Percentiles rank a stretch among this genome's conserved stretches.
Conservation (phyloP, 2,329 filamentous ascomycete species). For the Chrysoporthe austroafricana region DNA sequence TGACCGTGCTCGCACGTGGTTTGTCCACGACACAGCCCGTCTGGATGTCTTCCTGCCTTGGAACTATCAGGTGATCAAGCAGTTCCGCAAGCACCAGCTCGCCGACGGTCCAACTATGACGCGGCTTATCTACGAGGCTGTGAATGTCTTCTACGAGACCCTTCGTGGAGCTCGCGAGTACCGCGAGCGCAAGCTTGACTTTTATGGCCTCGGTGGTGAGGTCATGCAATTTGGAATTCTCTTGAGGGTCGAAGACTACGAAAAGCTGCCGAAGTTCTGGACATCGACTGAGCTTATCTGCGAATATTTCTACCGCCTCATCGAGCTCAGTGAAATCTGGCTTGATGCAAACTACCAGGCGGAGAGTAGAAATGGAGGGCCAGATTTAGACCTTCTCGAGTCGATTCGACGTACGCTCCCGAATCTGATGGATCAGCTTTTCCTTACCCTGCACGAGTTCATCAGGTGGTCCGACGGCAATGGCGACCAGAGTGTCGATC, state of each 20-base stretch:
- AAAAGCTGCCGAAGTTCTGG: constrained; percentile 80
- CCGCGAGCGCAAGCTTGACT: constrained; percentile 67
- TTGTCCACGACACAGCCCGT: constrained; percentile 73
- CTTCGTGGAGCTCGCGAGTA: constrained; percentile 72
- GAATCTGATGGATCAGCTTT: constrained; percentile 57
- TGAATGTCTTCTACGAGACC: constrained; percentile 68
- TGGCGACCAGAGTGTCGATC: constrained; percentile 49
- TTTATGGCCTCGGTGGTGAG: constrained; percentile 76
- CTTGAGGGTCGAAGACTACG: constrained; percentile 57
- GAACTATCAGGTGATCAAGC: constrained; percentile 77
- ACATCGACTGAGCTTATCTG: constrained; percentile 70
- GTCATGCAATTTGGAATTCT: constrained; percentile 68
- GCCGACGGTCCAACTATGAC: constrained; percentile 59
- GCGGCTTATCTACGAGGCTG: constrained; percentile 68
- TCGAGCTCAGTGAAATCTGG: constrained; percentile 62
- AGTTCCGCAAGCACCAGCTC: constrained; percentile 65
- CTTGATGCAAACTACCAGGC: constrained; percentile 50
- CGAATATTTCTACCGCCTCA: constrained; percentile 63
- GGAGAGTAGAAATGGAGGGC: constrained; percentile 30
- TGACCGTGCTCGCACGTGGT: constrained; percentile 84
- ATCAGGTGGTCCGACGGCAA: constrained; percentile 54
- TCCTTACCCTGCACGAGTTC: constrained; percentile 58
- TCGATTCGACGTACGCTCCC: constrained; percentile 54
- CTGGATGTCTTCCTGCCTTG: constrained; percentile 79
- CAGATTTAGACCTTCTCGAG: constrained; percentile 47